phyloP scores from a whole-genome alignment of 2,329 filamentous ascomycete genomes.

The Daldinia sp. region DNA sequence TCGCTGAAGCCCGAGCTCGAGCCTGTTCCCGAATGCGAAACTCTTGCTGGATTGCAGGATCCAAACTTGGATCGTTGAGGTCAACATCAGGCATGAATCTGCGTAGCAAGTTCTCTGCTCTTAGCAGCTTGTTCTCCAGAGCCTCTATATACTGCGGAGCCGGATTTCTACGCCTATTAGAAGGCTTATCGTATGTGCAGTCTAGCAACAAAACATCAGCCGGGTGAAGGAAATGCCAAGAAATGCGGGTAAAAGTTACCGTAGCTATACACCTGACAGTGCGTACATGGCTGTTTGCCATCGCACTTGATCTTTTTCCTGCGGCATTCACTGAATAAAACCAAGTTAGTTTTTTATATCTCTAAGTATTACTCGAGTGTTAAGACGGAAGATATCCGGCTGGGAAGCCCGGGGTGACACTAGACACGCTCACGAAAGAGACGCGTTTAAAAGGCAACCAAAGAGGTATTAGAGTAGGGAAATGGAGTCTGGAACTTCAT shows the following conservation, averaged over 20 bases:
- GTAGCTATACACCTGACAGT: conserved; percentile 98
- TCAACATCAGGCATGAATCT: conserved; percentile 87
- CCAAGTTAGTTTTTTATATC: conserved; percentile 25
- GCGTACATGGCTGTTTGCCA: conserved; percentile 89
- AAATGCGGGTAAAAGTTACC: conserved; percentile 67
- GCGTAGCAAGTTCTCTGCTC: conserved; percentile 82
- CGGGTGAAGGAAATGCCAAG: conserved; percentile 11
- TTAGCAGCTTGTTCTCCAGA: conserved; percentile 83
- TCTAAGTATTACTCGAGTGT: conserved; percentile 1
- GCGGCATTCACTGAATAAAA: conserved; percentile 63
- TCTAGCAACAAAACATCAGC: conserved; percentile 65
- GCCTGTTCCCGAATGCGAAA: conserved; percentile 67
- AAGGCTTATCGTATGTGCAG: conserved; percentile 95
- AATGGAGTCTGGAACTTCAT: conserved; percentile 27
- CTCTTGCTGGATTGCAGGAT: conserved; percentile 80
- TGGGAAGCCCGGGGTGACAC: not conserved
- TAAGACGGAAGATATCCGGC: not conserved
- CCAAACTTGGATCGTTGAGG: conserved; percentile 85
- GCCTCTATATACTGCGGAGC: conserved; percentile 94
- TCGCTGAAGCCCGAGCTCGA: conserved; percentile 59
- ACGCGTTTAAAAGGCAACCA: not conserved
- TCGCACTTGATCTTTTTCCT: conserved; percentile 91
- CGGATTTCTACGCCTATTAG: conserved; percentile 89
- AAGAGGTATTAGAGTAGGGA: conserved; percentile 18
- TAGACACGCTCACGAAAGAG: not conserved